A percentile compares a stretch with the other conserved stretches of the same genome.
Conservation (phyloP, 768 basidiomycete genomes). For the Russula dissimulans region DNA sequence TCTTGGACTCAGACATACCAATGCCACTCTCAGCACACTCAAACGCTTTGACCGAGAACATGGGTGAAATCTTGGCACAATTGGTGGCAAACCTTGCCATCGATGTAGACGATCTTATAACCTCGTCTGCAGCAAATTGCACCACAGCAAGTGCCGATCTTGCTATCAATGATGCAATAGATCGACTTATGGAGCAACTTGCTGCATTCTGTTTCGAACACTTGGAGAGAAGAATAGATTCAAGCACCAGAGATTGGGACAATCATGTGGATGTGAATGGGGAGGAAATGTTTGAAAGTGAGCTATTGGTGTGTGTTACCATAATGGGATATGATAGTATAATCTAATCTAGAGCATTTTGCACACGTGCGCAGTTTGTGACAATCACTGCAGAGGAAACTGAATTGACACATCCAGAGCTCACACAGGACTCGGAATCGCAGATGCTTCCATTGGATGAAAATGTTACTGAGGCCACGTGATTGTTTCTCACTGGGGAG, state of each 20-base stretch:
- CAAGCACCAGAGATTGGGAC: too few relatives aligned
- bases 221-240: too few relatives aligned
- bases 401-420: neutral
- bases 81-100: too few relatives aligned
- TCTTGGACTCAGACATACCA: neutral
- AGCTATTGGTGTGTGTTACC: neutral
- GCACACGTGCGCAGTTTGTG: neutral
- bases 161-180: too few relatives aligned
- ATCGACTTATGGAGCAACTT: too few relatives aligned
- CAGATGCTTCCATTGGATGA: neutral
- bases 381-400: neutral
- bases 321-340: neutral
- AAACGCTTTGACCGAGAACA: too few relatives aligned
- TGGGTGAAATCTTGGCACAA: too few relatives aligned
- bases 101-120: too few relatives aligned
- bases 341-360: neutral
- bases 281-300: neutral
- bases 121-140: too few relatives aligned
- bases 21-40: neutral
- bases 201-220: too few relatives aligned
- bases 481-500: neutral
- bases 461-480: neutral
- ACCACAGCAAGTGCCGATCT: too few relatives aligned
- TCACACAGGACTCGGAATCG: neutral
- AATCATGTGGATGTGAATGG: too few relatives aligned